Percentiles rank a stretch among this genome's conserved stretches.
These are phyloP conservation scores for Penicillium angulare DNA, from an alignment of 495 filamentous ascomycete genomes.

Conservation along the genomic window DNA sequence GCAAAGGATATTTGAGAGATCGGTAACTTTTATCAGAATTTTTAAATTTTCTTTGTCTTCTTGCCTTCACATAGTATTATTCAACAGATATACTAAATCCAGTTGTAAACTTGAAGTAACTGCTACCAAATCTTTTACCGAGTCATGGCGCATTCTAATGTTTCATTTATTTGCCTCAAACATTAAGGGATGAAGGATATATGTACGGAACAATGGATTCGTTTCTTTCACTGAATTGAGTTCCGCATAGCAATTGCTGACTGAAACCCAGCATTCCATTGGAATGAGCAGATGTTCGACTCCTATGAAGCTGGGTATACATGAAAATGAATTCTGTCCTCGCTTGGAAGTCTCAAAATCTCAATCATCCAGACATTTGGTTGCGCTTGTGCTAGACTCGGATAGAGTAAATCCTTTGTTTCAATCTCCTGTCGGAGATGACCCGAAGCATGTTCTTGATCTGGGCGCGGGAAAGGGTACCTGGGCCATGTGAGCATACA, in stretches of 20 bases:
- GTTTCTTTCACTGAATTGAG: too few species aligned
- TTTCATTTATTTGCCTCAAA: too few species aligned
- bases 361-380: slow-evolving; percentile 6
- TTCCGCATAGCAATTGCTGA: too few species aligned
- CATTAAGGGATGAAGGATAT: slow-evolving; percentile 3
- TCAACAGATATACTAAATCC: too few species aligned
- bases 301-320: slow-evolving; percentile 13
- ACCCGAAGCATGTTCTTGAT: slow-evolving; percentile 6
- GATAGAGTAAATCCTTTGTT: slow-evolving; percentile 9
- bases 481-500: slow-evolving; percentile 9
- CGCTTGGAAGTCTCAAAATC: neutral
- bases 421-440: slow-evolving; percentile 3
- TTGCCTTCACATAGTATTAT: too few species aligned
- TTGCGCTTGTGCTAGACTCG: slow-evolving; percentile 4
- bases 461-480: slow-evolving; percentile 10
- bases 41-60: too few species aligned
- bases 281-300: slow-evolving; percentile 26
- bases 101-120: too few species aligned
- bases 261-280: slow-evolving; percentile 13
- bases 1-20: too few species aligned
- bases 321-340: neutral
- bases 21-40: too few species aligned
- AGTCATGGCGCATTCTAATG: too few species aligned
- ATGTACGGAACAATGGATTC: neutral
- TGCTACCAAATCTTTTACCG: too few species aligned